These are phyloP conservation scores for Tripidium arundinaceum DNA, from an alignment of 202 grass and related monocot species.

Conservation along the genomic window DNA sequence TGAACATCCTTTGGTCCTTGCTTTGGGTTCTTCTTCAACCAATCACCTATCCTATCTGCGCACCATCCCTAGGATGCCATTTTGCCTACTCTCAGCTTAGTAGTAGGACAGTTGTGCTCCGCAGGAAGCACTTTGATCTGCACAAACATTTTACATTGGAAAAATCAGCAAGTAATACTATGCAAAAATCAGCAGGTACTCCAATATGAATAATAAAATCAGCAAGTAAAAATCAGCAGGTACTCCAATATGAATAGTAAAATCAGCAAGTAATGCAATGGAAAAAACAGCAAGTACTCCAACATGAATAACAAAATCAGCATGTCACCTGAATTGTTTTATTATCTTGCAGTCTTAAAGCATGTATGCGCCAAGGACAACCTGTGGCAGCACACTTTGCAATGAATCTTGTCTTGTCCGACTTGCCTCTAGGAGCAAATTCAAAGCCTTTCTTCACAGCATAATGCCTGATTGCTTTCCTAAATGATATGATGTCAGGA, in stretches of 20 bases:
- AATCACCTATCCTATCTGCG: too few relatives aligned
- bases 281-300: too few relatives aligned
- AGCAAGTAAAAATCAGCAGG: too few relatives aligned
- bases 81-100: neutral
- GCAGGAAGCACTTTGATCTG: neutral
- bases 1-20: neutral
- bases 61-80: neutral
- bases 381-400: neutral
- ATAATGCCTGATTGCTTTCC: neutral
- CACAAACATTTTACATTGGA: too few relatives aligned
- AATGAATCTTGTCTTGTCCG: neutral
- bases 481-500: neutral
- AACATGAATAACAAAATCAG: too few relatives aligned
- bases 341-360: neutral
- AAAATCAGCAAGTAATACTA: too few relatives aligned
- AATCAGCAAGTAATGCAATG: too few relatives aligned
- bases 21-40: neutral
- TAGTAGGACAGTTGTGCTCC: neutral
- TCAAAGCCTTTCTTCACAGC: neutral
- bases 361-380: neutral
- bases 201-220: too few relatives aligned
- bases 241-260: too few relatives aligned
- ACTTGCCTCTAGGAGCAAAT: neutral
- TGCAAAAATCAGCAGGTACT: too few relatives aligned
- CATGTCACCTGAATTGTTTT: too few relatives aligned